Base-by-base conservation (phyloP, 495 filamentous ascomycete genomes). In the Trichoderma virens region DNA sequence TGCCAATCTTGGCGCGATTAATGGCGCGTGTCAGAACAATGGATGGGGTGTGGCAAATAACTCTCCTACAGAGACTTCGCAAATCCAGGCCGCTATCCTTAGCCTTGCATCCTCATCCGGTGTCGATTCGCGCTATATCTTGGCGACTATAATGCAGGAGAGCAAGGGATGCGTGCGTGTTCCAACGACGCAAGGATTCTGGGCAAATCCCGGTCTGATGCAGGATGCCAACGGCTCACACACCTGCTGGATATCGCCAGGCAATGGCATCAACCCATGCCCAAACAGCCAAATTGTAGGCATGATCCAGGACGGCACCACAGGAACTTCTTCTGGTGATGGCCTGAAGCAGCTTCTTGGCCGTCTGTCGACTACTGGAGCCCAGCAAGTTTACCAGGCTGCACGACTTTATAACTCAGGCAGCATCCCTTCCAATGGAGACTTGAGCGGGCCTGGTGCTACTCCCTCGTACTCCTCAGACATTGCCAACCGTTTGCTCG, bases 401-500 rank as follows among this genome's bases (percentile, higher is more conserved):
- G 75, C 76, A 11, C 71, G 77, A 59, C 71, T 75, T 31, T 86
- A 85, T 72, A 86, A 86, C 76, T 84, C 84, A 64, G 78, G 75
- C 18, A 60, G 85, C 38, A 76, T 65, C 35, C 4, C 69, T 18
- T 69, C 66, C 32, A 78, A 77, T 6, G 81, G 85, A 68, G 69
- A 85, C 18, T 77, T 76, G 62, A 67, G 69, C 18, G 83, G 81
- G 20, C 8, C 8, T 18, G 66, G 71, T 43, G 80, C 82, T 23
- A 85, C 84, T 31, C 74, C 76, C 69, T 85, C 82, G 71, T 86
- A 86, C 67, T 71, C 76, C 34, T 79, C 78, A 7, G 84, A 86
- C 65, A 70, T 86, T 70, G 81, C 82, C 65, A 85, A 85, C 72
- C 79, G 83, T 64, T 73, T 85, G 30, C 68, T 74, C 3, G 84